phyloP scores from a whole-genome alignment of 768 basidiomycete species.

The Pleurotus ostreatus region DNA sequence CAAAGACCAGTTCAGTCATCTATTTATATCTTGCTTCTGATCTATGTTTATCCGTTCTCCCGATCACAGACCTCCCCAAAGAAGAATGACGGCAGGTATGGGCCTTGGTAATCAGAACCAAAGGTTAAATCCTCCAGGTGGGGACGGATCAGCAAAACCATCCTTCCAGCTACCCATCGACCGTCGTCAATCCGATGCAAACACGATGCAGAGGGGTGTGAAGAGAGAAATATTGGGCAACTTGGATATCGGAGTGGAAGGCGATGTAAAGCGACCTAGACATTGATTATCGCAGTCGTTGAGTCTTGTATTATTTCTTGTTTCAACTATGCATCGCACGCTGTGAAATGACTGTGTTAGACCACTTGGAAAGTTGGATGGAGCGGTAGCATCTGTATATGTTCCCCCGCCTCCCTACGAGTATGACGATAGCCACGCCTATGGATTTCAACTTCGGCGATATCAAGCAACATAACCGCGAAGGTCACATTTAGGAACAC shows the following conservation, averaged over 20 bases:
- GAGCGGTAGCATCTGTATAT: no score
- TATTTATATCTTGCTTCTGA: background rate
- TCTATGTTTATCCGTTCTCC: background rate
- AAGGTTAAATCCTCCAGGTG: constrained; percentile 6
- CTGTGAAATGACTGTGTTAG: no score
- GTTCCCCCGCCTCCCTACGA: no score
- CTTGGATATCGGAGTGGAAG: constrained; percentile 33
- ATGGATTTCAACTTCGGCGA: no score
- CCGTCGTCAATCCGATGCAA: constrained; percentile 20
- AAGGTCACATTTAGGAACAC: no score
- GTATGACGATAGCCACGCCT: no score
- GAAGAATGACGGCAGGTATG: constrained; percentile 11
- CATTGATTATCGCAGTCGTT: constrained; percentile 21
- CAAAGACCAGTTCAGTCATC: background rate
- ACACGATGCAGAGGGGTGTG: constrained; percentile 19
- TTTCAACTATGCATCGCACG: background rate
- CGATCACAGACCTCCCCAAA: constrained; percentile 17
- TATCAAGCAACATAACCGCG: no score
- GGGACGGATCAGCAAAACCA: constrained; percentile 8
- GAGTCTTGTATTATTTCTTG: background rate
- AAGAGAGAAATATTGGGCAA: constrained; percentile 25
- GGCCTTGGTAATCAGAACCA: background rate
- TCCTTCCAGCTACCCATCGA: constrained; percentile 15
- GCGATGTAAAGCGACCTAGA: constrained; percentile 42
- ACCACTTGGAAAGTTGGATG: no score